Evolutionary conservation across 805 yeast genomes (phyloP).

Genomic region (Pichia eremophila): DNA sequence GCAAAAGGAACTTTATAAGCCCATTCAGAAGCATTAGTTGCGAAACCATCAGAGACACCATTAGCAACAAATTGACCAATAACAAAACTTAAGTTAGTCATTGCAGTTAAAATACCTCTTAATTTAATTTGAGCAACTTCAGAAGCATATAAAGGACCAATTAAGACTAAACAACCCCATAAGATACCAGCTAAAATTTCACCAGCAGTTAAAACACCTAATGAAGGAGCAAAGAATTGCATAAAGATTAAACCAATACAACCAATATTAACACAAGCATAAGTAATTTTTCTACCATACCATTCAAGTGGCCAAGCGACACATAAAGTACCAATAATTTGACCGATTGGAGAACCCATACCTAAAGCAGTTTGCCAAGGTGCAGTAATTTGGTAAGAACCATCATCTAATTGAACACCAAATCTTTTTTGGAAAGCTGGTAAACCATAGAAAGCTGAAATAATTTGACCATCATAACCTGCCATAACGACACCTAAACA

Average conservation of each 20-base stretch:
- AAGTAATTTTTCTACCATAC: slow-evolving; percentile 33
- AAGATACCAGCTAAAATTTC: slow-evolving; percentile 37
- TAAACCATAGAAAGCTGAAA: slow-evolving; percentile 22
- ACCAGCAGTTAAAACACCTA: slow-evolving; percentile 32
- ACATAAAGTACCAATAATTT: slow-evolving; percentile 28
- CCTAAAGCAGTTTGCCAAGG: slow-evolving; percentile 37
- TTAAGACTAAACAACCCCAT: slow-evolving; percentile 47
- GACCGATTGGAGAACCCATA: slow-evolving; percentile 23
- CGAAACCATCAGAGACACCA: slow-evolving; percentile 34
- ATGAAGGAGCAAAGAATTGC: slow-evolving; percentile 31
- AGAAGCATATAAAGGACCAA: slow-evolving; percentile 47
- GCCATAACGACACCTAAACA: slow-evolving; percentile 30
- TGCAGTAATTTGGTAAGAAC: slow-evolving; percentile 27
- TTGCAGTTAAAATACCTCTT: slow-evolving; percentile 40
- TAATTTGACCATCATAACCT: slow-evolving; percentile 34
- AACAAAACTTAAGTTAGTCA: slow-evolving; percentile 43
- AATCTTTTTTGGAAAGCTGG: slow-evolving; percentile 7
- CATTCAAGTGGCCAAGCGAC: slow-evolving; percentile 34
- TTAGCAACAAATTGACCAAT: slow-evolving; percentile 48
- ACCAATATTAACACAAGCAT: slow-evolving; percentile 24
- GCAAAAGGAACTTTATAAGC: slow-evolving; percentile 41
- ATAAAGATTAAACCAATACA: slow-evolving; percentile 28
- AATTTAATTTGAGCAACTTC: slow-evolving; percentile 46
- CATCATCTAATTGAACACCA: slow-evolving; percentile 17
- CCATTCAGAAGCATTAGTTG: slow-evolving; percentile 7